Conservation (phyloP, 2,329 filamentous ascomycete species). For the Grosmannia serpens region DNA sequence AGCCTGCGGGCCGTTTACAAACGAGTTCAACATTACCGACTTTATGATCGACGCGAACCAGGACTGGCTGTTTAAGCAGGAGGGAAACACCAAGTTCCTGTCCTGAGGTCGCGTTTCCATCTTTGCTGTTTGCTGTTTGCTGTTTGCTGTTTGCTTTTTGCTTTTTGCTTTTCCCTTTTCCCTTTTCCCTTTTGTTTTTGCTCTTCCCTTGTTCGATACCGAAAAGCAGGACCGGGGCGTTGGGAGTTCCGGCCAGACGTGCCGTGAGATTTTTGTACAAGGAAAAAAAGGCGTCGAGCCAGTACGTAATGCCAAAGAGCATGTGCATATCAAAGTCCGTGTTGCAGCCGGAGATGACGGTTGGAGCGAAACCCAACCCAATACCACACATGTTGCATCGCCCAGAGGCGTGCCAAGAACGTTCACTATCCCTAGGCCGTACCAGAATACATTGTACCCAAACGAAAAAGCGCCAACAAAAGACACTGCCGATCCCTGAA, state of each 20-base stretch:
- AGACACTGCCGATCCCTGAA: no score
- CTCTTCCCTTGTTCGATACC: neutral
- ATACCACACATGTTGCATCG: no score
- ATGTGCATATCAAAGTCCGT: no score
- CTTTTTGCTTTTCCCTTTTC: neutral
- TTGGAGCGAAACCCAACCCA: no score
- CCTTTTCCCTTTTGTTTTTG: neutral
- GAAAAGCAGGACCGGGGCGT: neutral
- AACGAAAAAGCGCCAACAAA: no score
- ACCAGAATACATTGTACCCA: no score
- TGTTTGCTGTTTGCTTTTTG: neutral
- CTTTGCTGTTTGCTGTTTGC: neutral
- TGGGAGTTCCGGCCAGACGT: neutral
- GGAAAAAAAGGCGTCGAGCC: neutral
- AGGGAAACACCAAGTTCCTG: conserved; percentile 18
- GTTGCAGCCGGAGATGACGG: no score
- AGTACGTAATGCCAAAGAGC: no score
- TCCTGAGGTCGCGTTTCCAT: neutral
- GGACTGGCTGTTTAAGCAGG: conserved; percentile 61
- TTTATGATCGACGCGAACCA: conserved; percentile 65
- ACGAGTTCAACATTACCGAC: conserved; percentile 68
- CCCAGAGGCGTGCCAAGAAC: no score
- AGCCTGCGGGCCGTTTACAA: conserved; percentile 22
- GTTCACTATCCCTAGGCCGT: no score
- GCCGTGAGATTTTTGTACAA: neutral